phyloP scores from a whole-genome alignment of 2,329 filamentous ascomycete genomes.

The Colletotrichum phormii region DNA sequence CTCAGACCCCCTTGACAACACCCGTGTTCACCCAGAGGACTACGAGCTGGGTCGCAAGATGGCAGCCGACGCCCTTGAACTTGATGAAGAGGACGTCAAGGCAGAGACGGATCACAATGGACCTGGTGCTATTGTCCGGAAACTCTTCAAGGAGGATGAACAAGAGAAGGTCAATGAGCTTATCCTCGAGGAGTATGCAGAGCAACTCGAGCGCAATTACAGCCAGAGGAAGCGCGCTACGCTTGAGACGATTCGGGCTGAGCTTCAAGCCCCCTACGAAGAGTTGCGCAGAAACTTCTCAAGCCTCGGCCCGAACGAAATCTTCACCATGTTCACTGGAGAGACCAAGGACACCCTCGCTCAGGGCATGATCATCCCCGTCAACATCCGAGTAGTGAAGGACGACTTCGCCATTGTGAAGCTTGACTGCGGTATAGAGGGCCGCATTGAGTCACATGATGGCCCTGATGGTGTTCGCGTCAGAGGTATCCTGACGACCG shows the following conservation, averaged over 20 bases:
- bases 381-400: conserved; percentile 88
- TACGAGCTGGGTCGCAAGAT: conserved; percentile 99
- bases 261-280: conserved; percentile 93
- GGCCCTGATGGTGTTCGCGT: conserved; percentile 80
- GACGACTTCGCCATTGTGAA: conserved; percentile 94
- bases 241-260: conserved; percentile 93
- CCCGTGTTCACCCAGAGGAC: conserved; percentile 96
- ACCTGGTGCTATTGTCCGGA: conserved; percentile 88
- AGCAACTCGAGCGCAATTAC: conserved; percentile 92
- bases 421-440: conserved; percentile 94
- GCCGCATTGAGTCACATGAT: conserved; percentile 84
- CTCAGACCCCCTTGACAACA: conserved; percentile 95
- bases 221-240: conserved; percentile 96
- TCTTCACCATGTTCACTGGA: conserved; percentile 97
- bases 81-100: conserved; percentile 98
- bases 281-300: conserved; percentile 88
- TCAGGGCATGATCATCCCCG: conserved; percentile 92
- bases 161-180: conserved; percentile 97
- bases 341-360: conserved; percentile 87
- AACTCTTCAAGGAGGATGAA: conserved; percentile 93
- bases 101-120: conserved; percentile 93
- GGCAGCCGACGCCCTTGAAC: conserved; percentile 94
- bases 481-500: conserved; percentile 78
- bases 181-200: conserved; percentile 95
- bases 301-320: conserved; percentile 76